Conservation (phyloP, 495 filamentous ascomycete species). For the Aspergillus baeticus region DNA sequence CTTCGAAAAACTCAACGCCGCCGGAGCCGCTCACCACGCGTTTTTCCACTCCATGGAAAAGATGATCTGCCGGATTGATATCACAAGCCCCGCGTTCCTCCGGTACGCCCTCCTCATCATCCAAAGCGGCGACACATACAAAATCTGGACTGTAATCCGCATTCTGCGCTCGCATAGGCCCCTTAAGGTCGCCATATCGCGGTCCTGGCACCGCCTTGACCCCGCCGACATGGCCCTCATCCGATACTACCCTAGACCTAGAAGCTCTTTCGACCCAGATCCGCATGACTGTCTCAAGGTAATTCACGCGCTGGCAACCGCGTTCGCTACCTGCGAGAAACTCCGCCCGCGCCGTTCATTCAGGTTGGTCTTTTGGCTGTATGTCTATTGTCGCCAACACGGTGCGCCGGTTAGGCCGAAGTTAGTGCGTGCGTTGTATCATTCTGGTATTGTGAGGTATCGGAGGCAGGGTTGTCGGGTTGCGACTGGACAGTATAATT, state of each 20-base stretch:
- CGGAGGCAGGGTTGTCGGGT: conserved; percentile 31
- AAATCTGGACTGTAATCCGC: conserved; percentile 34
- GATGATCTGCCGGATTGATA: conserved; percentile 33
- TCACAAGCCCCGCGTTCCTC: conserved; percentile 31
- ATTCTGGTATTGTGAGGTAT: conserved; percentile 44
- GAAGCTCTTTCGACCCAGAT: conserved; percentile 27
- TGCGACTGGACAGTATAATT: conserved; percentile 28
- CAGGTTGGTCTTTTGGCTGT: conserved; percentile 40
- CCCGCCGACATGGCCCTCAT: conserved; percentile 32
- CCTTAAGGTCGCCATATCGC: conserved; percentile 37
- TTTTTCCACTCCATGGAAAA: conserved; percentile 32
- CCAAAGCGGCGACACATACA: conserved; percentile 31
- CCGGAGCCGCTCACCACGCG: conserved; percentile 23
- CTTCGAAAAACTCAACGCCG: conserved; percentile 27
- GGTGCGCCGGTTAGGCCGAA: conserved; percentile 37
- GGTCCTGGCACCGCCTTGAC: conserved; percentile 29
- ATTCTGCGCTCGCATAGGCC: conserved; percentile 40
- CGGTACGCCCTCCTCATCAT: conserved; percentile 30
- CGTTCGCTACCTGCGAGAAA: conserved; percentile 31
- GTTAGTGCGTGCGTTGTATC: conserved; percentile 45
- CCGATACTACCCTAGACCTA: conserved; percentile 27
- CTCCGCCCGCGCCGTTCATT: conserved; percentile 38
- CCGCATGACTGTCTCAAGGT: conserved; percentile 38
- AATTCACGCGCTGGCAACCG: conserved; percentile 39
- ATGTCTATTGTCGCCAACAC: conserved; percentile 34